Evolutionary conservation across 176 grass and related monocot genomes (phyloP).

Genomic region (Calamus simplicifolius): DNA sequence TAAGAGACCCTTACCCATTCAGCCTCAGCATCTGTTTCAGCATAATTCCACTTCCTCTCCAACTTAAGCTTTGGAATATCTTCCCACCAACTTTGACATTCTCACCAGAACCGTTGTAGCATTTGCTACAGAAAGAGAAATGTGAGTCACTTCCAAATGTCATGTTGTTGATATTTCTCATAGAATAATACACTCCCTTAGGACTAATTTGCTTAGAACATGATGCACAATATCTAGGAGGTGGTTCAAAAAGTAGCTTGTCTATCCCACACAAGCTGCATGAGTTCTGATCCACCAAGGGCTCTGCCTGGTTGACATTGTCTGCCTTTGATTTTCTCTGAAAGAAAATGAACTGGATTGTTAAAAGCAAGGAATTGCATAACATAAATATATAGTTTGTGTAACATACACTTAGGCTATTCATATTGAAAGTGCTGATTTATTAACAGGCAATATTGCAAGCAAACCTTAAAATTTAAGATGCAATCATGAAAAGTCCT

Average conservation of each 20-base stretch:
- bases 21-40: conserved; percentile 87
- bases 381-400: too few relatives aligned
- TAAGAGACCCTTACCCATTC: conserved; percentile 61
- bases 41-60: conserved; percentile 56
- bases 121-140: conserved; percentile 76
- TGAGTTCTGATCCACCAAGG: conserved; percentile 56
- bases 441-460: too few relatives aligned
- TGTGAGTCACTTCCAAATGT: conserved; percentile 1
- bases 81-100: conserved; percentile 23
- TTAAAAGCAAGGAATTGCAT: too few relatives aligned
- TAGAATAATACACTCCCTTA: conserved; percentile 59
- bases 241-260: conserved; percentile 71
- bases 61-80: conserved; percentile 45
- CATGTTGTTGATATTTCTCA: conserved; percentile 22
- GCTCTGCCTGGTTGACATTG: conserved; percentile 25
- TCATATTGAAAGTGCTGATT: too few relatives aligned
- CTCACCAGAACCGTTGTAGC: conserved; percentile 61
- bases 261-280: conserved; percentile 83
- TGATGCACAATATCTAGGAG: conserved; percentile 59
- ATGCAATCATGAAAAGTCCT: too few relatives aligned
- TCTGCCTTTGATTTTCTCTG: conserved; percentile 39
- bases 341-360: conserved; percentile 6
- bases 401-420: too few relatives aligned
- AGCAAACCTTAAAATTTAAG: too few relatives aligned
- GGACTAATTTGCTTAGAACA: conserved; percentile 79